Evolutionary conservation across 176 grass and related monocot species (phyloP).

Genomic region (Eragrostis curvula): DNA sequence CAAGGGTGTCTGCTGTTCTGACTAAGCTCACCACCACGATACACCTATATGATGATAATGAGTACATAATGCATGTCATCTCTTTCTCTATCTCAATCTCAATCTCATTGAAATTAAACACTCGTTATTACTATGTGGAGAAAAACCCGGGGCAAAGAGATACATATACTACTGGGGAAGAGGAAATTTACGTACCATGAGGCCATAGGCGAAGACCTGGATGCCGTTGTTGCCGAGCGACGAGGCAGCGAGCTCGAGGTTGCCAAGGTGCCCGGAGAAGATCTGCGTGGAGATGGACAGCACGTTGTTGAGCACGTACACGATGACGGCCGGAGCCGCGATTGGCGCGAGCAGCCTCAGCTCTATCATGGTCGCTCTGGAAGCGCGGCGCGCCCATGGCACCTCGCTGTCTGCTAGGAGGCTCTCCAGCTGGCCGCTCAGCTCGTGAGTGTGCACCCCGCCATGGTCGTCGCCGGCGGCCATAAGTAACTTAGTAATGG

Average conservation of each 20-base stretch:
- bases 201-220: constrained; percentile 84
- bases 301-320: constrained; percentile 72
- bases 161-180: no score
- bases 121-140: no score
- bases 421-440: constrained; percentile 1
- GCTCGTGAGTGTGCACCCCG: not conserved
- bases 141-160: no score
- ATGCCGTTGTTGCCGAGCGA: constrained; percentile 76
- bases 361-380: constrained; percentile 9
- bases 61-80: no score
- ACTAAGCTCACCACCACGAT: no score
- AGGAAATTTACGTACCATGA: constrained; percentile 51
- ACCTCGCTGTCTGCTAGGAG: not conserved
- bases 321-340: constrained; percentile 56
- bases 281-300: constrained; percentile 78
- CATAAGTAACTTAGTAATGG: no score
- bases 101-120: no score
- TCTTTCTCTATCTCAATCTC: no score
- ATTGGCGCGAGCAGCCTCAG: constrained; percentile 22
- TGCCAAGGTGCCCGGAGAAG: constrained; percentile 72
- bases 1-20: no score
- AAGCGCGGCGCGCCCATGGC: not conserved
- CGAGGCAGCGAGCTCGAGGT: constrained; percentile 72
- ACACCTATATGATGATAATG: no score
- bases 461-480: no score